Percentiles rank a stretch among this genome's conserved stretches.
Conservation (phyloP, 768 basidiomycete species). For the Paxillus ammoniavirescens region DNA sequence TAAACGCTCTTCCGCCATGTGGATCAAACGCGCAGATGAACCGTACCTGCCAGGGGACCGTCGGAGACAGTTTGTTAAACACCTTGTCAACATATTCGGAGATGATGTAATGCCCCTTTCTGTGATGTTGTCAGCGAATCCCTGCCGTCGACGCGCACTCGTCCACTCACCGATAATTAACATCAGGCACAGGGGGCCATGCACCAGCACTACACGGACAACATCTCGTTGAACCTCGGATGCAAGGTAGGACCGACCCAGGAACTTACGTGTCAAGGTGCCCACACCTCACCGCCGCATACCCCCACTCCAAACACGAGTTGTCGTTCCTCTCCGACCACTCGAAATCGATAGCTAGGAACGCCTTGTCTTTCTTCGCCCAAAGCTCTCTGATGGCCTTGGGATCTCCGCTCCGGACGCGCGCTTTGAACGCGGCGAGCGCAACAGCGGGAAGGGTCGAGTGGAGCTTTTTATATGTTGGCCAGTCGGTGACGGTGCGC, state of each 20-base stretch:
- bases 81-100: constrained; percentile 66
- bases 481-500: constrained; percentile 65
- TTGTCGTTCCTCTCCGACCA: constrained; percentile 71
- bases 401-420: constrained; percentile 65
- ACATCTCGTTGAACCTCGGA: constrained; percentile 1
- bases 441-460: constrained; percentile 68
- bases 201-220: constrained; percentile 47
- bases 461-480: constrained; percentile 67
- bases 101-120: constrained; percentile 72
- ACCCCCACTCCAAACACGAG: constrained; percentile 76
- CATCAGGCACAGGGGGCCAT: constrained; percentile 77
- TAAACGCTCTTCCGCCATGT: constrained; percentile 15
- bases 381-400: constrained; percentile 65
- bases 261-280: constrained; percentile 64
- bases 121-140: constrained; percentile 17
- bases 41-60: constrained; percentile 73
- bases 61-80: constrained; percentile 59
- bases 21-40: constrained; percentile 4
- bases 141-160: not conserved
- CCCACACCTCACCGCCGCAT: constrained; percentile 73
- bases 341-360: constrained; percentile 73
- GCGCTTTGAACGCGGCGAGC: constrained; percentile 61
- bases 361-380: constrained; percentile 69
- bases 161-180: constrained; percentile 66
- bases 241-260: not conserved